A percentile compares a stretch with the other conserved stretches of the same genome.
Evolutionary conservation across 441 rosid species (phyloP).

Genomic region (Adansonia rubrostipa): DNA sequence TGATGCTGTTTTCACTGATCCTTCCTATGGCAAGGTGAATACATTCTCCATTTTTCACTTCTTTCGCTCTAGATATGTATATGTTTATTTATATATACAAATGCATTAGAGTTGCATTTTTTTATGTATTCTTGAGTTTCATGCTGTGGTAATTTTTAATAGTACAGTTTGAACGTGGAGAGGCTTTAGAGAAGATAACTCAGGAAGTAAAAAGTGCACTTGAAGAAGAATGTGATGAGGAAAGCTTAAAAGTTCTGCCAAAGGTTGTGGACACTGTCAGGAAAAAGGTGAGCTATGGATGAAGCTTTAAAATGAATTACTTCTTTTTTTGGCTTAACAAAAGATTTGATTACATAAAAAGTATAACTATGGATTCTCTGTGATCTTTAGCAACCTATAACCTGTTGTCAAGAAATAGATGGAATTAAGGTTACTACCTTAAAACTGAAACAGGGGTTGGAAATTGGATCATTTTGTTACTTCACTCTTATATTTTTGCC

Average conservation of each 20-base stretch:
- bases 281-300: conserved; percentile 63
- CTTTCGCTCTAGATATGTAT: background rate
- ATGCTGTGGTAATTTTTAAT: conserved; percentile 21
- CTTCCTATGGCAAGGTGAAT: conserved; percentile 89
- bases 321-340: conserved; percentile 4
- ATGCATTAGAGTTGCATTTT: conserved; percentile 16
- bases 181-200: conserved; percentile 83
- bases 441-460: background rate
- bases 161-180: conserved; percentile 95
- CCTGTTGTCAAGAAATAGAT: conserved; percentile 1
- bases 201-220: conserved; percentile 65
- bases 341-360: conserved; percentile 7
- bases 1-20: conserved; percentile 80
- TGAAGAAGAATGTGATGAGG: conserved; percentile 86
- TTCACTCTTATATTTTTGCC: conserved; percentile 19
- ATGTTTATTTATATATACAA: conserved; percentile 7
- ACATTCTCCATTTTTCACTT: conserved; percentile 1
- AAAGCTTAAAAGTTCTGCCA: conserved; percentile 75
- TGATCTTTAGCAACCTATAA: background rate
- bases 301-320: background rate
- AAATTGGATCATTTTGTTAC: conserved; percentile 19
- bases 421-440: background rate
- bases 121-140: conserved; percentile 14
- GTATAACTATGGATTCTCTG: background rate
- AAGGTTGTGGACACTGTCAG: conserved; percentile 89